Evolutionary conservation across 208 protist species (phyloP), one percentile per base, ranked within the genome.

Genomic region (Wallacemonas rigidus): DNA sequence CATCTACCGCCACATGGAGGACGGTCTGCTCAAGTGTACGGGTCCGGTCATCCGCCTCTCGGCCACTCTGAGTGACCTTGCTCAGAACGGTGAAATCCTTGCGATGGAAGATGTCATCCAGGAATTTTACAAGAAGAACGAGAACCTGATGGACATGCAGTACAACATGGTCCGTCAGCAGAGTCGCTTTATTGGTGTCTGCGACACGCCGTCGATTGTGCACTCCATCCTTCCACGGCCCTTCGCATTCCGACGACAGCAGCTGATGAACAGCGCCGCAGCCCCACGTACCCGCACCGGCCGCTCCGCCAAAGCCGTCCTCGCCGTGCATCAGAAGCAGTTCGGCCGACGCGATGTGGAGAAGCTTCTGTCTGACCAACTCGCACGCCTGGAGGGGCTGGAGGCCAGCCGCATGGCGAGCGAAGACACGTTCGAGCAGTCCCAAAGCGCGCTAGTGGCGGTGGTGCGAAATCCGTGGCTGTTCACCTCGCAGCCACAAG

Each of bases 111-210:
- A 90, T 36, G 84, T 95, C 64, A 82, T 96, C 36, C 70, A 84
- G 39, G 81, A 68, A 53, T 96, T 90, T 57, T 75, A 93, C 74
- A 61, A 71, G 12, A 92, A 82, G 55, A 92, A 87, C 7, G 77
- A 86, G 43, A 95, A 94, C 65, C 61, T 96, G 65, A 14, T 85
- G 9, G 89, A 87, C 51, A 77, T 76, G 43, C 83, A 90, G 76
- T 96, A 92, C 79, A 96, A 96, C 74, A 90, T 93, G 62, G 71
- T 93, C 44, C 81, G 83, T 35, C 76, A 88, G 53, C 75, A 79
- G 4, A 68, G 79, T 35, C 75, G 82, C 47, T 88, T 92, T 60
- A n/a, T 93, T 9, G 74, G 69, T 41, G 71, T 69, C 15, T 74
- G 38, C 47, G 81, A 86, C 53, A 81, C 75, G n/a, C 76, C 88